Evolutionary conservation across 139 green algal species (phyloP).

Genomic region (Astrephomene gubernaculifera): DNA sequence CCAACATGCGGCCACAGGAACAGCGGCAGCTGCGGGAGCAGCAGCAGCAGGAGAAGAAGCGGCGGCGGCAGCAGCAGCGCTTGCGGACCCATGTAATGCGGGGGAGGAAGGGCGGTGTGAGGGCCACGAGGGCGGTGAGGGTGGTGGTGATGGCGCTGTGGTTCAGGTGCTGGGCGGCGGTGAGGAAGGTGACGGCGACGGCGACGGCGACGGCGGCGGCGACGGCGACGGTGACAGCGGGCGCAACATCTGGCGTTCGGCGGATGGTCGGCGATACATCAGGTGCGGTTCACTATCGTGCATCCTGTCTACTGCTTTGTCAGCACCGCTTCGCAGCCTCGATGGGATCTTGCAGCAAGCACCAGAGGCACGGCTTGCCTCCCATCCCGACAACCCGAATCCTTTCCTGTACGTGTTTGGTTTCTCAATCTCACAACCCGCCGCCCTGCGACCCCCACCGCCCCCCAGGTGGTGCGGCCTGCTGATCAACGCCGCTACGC

Average conservation of each 20-base stretch:
- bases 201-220: not conserved
- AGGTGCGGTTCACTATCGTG: conserved; percentile 5
- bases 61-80: not conserved
- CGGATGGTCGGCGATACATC: conserved; percentile 33
- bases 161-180: not conserved
- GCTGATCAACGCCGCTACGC: conserved; percentile 76
- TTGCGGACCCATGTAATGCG: not conserved
- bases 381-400: too few species aligned
- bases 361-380: too few species aligned
- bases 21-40: not conserved
- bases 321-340: too few species aligned
- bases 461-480: conserved; percentile 93
- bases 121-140: not conserved
- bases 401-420: too few species aligned
- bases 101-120: not conserved
- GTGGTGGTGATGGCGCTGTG: not conserved
- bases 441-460: too few species aligned
- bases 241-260: conserved; percentile 40
- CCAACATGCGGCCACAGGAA: not conserved
- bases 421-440: too few species aligned
- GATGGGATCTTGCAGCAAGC: too few species aligned
- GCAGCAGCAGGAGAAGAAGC: not conserved
- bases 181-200: not conserved
- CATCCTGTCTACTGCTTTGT: too few species aligned
- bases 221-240: not conserved